These are phyloP conservation scores for Ophiocordyceps australis DNA, from an alignment of 2,329 filamentous ascomycete species.

Conservation along the genomic window DNA sequence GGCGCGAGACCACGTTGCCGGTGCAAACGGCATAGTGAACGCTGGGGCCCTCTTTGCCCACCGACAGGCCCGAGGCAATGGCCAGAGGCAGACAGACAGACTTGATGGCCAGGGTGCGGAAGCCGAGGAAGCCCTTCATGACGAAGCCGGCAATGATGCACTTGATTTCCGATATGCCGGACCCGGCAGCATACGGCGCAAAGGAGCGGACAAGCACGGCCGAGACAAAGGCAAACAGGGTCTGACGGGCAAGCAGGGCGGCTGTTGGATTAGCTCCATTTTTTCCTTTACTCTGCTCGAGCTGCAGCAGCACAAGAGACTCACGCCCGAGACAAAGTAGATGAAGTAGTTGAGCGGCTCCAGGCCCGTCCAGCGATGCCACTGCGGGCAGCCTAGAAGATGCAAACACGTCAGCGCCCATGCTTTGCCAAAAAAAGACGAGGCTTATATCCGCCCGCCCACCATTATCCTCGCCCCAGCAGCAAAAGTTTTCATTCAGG, in stretches of 20 bases:
- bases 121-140: constrained; percentile 94
- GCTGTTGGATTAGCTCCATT: too few relatives aligned
- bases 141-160: constrained; percentile 97
- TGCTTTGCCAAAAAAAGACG: background rate
- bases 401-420: too few relatives aligned
- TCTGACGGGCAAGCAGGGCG: too few relatives aligned
- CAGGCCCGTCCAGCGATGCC: constrained; percentile 76
- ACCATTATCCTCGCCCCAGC: constrained; percentile 86
- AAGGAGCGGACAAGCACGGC: constrained; percentile 78
- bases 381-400: constrained; percentile 76
- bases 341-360: constrained; percentile 66
- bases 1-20: constrained; percentile 83
- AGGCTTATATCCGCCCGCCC: constrained; percentile 8
- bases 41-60: constrained; percentile 93
- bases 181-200: constrained; percentile 89
- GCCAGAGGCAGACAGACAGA: constrained; percentile 78
- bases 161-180: constrained; percentile 97
- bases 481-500: constrained; percentile 93
- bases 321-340: constrained; percentile 71
- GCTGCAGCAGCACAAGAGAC: too few relatives aligned
- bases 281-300: too few relatives aligned
- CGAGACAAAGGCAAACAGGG: constrained; percentile 63
- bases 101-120: constrained; percentile 86
- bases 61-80: constrained; percentile 83
- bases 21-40: constrained; percentile 99